Conservation (phyloP, 2,329 filamentous ascomycete species). For the Ascochyta pisi region DNA sequence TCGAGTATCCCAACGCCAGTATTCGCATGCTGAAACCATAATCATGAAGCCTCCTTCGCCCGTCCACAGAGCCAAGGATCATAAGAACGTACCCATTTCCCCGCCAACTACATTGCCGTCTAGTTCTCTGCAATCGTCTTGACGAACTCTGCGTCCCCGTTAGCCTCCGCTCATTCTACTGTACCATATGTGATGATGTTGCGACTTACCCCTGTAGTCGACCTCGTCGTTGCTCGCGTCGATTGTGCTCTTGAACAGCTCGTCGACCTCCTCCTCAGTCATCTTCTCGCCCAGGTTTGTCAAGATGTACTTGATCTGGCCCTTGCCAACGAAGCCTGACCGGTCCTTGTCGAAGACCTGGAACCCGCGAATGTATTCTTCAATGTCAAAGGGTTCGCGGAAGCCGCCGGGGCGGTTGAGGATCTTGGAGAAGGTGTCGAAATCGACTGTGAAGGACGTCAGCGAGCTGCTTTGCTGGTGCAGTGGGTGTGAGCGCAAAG, state of each 20-base stretch:
- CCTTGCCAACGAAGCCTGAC: conserved; percentile 96
- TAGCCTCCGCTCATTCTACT: conserved; percentile 6
- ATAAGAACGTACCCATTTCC: conserved; percentile 9
- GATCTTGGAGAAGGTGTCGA: conserved; percentile 94
- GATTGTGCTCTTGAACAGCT: conserved; percentile 91
- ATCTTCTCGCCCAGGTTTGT: conserved; percentile 99
- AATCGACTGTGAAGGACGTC: conserved; percentile 73
- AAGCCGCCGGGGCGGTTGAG: conserved; percentile 98
- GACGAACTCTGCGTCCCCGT: conserved; percentile 43
- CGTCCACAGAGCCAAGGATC: conserved; percentile 19
- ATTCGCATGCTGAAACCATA: conserved; percentile 34
- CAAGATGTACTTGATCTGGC: conserved; percentile 96
- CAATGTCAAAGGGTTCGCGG: conserved; percentile 95
- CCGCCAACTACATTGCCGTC: background rate
- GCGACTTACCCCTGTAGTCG: conserved; percentile 84
- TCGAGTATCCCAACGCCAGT: conserved; percentile 38
- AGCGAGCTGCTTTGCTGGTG: background rate
- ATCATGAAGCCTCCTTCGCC: conserved; percentile 32
- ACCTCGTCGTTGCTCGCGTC: conserved; percentile 96
- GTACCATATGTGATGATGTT: background rate
- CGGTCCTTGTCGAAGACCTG: conserved; percentile 99
- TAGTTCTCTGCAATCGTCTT: conserved; percentile 52
- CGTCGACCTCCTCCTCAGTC: conserved; percentile 97
- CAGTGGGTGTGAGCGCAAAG: background rate
- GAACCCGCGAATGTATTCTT: conserved; percentile 98